Evolutionary conservation across 257 asterid genomes (phyloP).

Genomic region (Asclepias syriaca): DNA sequence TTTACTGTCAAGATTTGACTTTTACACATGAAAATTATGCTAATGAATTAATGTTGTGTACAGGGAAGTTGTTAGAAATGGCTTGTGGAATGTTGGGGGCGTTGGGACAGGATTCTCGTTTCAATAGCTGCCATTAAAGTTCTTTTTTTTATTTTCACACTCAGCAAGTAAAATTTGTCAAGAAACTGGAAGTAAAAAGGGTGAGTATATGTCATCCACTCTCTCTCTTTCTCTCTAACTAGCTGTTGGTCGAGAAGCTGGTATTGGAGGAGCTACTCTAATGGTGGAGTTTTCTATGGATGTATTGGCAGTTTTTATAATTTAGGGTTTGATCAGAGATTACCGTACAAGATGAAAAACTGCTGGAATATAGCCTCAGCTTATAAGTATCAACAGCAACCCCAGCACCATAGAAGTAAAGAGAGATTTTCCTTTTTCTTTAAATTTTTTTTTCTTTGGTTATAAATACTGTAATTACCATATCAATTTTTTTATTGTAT

Average conservation of each 20-base stretch:
- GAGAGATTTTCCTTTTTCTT: conserved; percentile 4
- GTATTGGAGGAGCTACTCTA: neutral
- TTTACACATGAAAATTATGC: neutral
- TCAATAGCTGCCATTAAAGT: conserved; percentile 62
- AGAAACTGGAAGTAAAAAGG: conserved; percentile 24
- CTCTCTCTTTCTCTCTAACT: neutral
- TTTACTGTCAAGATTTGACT: too few species aligned
- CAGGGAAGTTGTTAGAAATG: conserved; percentile 89
- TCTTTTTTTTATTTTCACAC: conserved; percentile 17
- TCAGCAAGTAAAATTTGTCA: conserved; percentile 13
- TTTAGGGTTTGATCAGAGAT: neutral
- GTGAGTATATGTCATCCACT: conserved; percentile 18
- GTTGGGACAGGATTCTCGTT: conserved; percentile 52
- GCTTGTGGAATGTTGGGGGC: conserved; percentile 70
- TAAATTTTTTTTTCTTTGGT: conserved; percentile 25
- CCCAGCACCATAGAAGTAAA: conserved; percentile 33
- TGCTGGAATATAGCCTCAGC: conserved; percentile 16
- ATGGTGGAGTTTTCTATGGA: neutral
- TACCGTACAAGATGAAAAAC: conserved; percentile 24
- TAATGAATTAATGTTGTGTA: neutral
- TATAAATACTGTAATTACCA: conserved; percentile 74
- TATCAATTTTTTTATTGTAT: conserved; percentile 66
- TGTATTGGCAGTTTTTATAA: conserved; percentile 30
- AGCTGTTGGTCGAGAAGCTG: neutral
- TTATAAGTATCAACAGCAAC: conserved; percentile 2